phyloP scores from a whole-genome alignment of 257 asterid species.

The Galeopsis tetrahit region DNA sequence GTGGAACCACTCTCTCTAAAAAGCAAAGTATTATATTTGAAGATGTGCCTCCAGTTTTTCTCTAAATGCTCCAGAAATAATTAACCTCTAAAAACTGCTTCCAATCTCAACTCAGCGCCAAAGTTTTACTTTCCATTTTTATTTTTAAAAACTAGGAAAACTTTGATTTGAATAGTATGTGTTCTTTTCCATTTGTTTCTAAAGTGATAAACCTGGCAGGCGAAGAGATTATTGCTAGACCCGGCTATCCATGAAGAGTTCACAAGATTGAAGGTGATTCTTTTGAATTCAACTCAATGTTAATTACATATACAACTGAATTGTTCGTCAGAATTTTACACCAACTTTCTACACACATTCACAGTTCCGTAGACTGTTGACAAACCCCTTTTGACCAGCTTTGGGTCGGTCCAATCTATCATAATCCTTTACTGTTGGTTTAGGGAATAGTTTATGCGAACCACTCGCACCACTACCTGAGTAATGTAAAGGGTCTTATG shows the following conservation, averaged over 20 bases:
- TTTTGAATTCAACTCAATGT: constrained; percentile 24
- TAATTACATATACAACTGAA: constrained; percentile 20
- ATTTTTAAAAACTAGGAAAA: constrained; percentile 6
- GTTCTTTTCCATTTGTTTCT: constrained; percentile 4
- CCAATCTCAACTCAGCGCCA: not conserved
- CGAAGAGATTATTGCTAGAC: constrained; percentile 83
- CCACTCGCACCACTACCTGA: not conserved
- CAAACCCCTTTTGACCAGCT: not conserved
- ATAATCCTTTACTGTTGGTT: not conserved
- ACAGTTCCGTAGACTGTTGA: constrained; percentile 18
- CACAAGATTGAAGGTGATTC: constrained; percentile 78
- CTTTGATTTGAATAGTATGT: constrained; percentile 10
- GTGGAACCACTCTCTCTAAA: constrained; percentile 11
- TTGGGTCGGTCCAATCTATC: not conserved
- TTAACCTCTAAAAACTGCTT: not conserved
- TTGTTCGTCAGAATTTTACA: not conserved
- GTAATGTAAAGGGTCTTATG: constrained; percentile 1
- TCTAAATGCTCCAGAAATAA: not conserved
- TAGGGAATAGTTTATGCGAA: constrained; percentile 7
- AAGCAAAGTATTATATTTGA: constrained; percentile 4
- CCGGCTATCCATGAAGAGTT: constrained; percentile 99
- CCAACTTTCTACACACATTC: not conserved
- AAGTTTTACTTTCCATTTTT: not conserved
- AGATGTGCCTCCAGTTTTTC: not conserved
- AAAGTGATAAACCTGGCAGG: constrained; percentile 56